Evolutionary conservation across 495 filamentous ascomycete genomes (phyloP).

Genomic region (Penicillium nucicola): DNA sequence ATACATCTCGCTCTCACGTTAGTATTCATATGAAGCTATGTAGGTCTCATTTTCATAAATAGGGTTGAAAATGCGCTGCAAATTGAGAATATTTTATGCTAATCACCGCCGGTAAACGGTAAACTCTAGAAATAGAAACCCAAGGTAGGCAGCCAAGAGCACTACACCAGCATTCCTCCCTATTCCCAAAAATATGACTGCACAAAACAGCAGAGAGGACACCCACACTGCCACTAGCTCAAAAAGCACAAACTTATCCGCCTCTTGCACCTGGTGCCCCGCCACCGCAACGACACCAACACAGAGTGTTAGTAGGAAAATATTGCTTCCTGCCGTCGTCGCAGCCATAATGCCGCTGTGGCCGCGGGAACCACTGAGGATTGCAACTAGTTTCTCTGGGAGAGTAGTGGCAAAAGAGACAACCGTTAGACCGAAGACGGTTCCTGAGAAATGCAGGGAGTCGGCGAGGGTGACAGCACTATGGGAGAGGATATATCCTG

Average conservation of each 20-base stretch:
- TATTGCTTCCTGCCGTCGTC: constrained; percentile 53
- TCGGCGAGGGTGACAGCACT: constrained; percentile 35
- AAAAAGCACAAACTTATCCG: constrained; percentile 24
- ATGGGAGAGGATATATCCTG: constrained; percentile 47
- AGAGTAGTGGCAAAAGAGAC: constrained; percentile 56
- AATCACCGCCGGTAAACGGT: no score
- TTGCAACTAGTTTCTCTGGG: constrained; percentile 53
- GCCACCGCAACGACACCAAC: constrained; percentile 39
- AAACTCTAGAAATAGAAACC: no score
- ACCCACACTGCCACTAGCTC: constrained; percentile 35
- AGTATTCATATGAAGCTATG: no score
- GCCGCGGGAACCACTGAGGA: constrained; percentile 42
- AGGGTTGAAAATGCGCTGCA: no score
- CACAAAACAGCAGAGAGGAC: constrained; percentile 25
- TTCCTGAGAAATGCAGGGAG: constrained; percentile 39
- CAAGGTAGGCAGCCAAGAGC: no score
- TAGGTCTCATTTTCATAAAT: no score
- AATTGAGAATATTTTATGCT: no score
- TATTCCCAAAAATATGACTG: constrained; percentile 27
- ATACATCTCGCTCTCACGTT: no score
- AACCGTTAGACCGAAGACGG: constrained; percentile 50
- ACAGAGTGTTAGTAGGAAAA: constrained; percentile 53
- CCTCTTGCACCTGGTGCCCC: constrained; percentile 6
- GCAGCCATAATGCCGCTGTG: constrained; percentile 51
- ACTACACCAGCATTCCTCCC: no score